Evolutionary conservation across 345 rosid genomes (phyloP).

Genomic region (Euclidium syriacum): DNA sequence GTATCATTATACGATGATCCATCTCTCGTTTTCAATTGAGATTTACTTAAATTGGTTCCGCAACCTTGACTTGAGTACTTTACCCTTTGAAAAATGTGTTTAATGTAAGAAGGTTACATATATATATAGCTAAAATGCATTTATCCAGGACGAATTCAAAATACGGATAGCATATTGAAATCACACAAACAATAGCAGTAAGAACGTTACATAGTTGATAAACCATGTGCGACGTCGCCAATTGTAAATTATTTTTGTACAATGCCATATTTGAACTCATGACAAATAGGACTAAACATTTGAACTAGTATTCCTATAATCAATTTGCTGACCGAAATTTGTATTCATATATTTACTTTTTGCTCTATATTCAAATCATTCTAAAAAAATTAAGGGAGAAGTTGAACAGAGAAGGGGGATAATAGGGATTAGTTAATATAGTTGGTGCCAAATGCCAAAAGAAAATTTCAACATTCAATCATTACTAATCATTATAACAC

Average conservation of each 20-base stretch:
- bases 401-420: neutral
- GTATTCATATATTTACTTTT: neutral
- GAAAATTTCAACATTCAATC: constrained; percentile 18
- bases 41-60: constrained; percentile 3
- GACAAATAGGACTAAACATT: neutral
- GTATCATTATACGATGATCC: neutral
- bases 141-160: no score
- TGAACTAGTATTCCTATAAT: neutral
- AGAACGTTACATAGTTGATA: neutral
- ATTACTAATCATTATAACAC: constrained; percentile 29
- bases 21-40: constrained; percentile 3
- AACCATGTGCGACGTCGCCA: neutral
- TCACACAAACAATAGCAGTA: no score
- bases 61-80: neutral
- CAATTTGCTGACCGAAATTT: neutral
- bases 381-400: neutral
- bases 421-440: constrained; percentile 19
- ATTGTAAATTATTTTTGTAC: neutral
- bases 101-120: no score
- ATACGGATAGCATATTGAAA: no score
- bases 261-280: neutral
- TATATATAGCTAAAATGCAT: no score
- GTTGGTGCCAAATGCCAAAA: constrained; percentile 30
- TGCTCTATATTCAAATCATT: constrained; percentile 1
- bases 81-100: no score